A percentile compares a stretch with the other conserved stretches of the same genome.
Evolutionary conservation across 140 eudicot species (phyloP).

Genomic region (Artemisia princeps): DNA sequence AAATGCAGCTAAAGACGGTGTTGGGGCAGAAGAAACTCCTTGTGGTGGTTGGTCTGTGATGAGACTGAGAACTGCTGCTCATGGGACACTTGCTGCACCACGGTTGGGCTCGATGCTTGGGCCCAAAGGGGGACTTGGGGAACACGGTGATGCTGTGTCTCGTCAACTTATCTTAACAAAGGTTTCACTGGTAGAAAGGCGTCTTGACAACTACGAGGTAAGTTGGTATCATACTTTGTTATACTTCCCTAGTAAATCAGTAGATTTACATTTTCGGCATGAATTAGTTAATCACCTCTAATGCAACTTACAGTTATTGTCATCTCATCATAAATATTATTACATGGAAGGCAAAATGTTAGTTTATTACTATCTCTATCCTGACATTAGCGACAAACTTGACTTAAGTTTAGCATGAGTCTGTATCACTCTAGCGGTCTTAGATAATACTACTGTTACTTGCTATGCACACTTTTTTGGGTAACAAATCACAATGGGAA

Average conservation of each 20-base stretch:
- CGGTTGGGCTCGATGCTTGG: conserved; percentile 70
- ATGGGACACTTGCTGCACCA: conserved; percentile 62
- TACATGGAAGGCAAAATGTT: too few relatives aligned
- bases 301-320: too few relatives aligned
- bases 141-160: conserved; percentile 90
- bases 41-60: conserved; percentile 90
- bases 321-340: too few relatives aligned
- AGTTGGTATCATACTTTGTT: conserved; percentile 23
- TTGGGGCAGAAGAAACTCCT: conserved; percentile 94
- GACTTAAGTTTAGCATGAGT: too few relatives aligned
- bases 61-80: conserved; percentile 85
- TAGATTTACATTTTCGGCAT: too few relatives aligned
- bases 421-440: too few relatives aligned
- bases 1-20: conserved; percentile 86
- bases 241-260: background rate
- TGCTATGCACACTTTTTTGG: too few relatives aligned
- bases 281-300: too few relatives aligned
- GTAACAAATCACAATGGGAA: too few relatives aligned
- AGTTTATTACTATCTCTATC: too few relatives aligned
- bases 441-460: too few relatives aligned
- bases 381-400: too few relatives aligned
- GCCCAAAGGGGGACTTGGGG: conserved; percentile 98
- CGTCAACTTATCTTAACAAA: conserved; percentile 87
- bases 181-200: conserved; percentile 87
- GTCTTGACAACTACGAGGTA: conserved; percentile 90